Percentiles rank a stretch among this genome's conserved stretches.
phyloP scores from a whole-genome alignment of 768 basidiomycete genomes.

The Leccinum pellstonianum region DNA sequence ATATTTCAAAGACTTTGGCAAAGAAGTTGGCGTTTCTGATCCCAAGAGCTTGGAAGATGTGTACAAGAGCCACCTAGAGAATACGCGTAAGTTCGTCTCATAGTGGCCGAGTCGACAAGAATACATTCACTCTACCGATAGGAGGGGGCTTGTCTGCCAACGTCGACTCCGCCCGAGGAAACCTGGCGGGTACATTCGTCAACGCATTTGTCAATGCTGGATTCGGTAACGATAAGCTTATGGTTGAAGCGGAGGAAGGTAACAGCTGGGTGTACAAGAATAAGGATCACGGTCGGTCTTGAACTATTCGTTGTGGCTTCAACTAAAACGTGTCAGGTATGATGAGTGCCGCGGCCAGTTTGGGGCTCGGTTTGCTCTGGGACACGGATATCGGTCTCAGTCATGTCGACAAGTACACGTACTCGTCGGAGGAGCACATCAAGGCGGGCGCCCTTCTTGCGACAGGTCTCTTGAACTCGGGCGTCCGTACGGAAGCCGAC shows the following conservation, averaged over 20 bases:
- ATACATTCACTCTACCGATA: slow-evolving; percentile 24
- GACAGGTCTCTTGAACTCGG: slow-evolving; percentile 87
- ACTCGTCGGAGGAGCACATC: slow-evolving; percentile 94
- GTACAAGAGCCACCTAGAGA: slow-evolving; percentile 95
- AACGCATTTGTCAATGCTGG: slow-evolving; percentile 99
- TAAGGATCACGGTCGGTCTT: slow-evolving; percentile 83
- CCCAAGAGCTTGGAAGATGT: slow-evolving; percentile 94
- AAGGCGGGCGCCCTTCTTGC: slow-evolving; percentile 97
- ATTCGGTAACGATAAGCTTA: slow-evolving; percentile 97
- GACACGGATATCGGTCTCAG: slow-evolving; percentile 92
- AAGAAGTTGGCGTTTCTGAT: slow-evolving; percentile 87
- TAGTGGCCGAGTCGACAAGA: neutral
- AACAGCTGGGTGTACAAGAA: slow-evolving; percentile 99
- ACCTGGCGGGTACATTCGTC: slow-evolving; percentile 95
- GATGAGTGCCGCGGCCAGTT: slow-evolving; percentile 93
- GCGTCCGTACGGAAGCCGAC: slow-evolving; percentile 90
- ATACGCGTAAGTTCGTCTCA: slow-evolving; percentile 57
- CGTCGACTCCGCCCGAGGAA: slow-evolving; percentile 91
- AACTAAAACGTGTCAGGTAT: slow-evolving; percentile 55
- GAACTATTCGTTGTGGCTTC: neutral
- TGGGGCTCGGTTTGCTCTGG: slow-evolving; percentile 93
- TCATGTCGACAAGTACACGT: slow-evolving; percentile 97
- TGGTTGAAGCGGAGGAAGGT: slow-evolving; percentile 95
- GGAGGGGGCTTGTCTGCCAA: slow-evolving; percentile 68
- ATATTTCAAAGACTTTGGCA: slow-evolving; percentile 89